Conservation (phyloP, 129 eudicot species). For the Arctium lappa region DNA sequence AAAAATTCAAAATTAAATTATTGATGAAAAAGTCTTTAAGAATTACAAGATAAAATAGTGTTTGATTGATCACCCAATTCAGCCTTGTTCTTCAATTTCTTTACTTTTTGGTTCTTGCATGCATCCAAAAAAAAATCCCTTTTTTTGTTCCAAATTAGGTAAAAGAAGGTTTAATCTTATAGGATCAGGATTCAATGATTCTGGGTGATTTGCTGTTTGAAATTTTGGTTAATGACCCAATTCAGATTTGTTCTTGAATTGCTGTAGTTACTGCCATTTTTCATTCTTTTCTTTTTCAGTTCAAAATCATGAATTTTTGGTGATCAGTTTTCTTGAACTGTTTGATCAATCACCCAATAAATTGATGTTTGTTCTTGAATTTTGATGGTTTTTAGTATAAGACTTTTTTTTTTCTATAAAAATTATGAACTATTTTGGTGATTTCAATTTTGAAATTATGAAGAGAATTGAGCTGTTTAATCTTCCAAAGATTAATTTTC, state of each 20-base stretch:
- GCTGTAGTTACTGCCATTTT: not conserved
- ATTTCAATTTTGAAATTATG: not conserved
- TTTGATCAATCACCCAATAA: not conserved
- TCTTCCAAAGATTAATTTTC: not conserved
- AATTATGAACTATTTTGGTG: not conserved
- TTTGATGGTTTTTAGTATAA: not conserved
- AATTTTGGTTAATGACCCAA: not conserved
- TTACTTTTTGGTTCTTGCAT: not conserved
- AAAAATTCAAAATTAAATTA: not conserved
- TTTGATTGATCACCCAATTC: not conserved
- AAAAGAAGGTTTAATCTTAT: not conserved
- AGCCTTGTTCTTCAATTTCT: constrained; percentile 3
- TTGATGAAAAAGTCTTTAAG: not conserved
- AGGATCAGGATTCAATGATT: not conserved
- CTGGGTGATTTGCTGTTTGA: not conserved
- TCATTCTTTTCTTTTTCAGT: not conserved
- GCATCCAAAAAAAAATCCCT: not conserved
- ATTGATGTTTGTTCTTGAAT: not conserved
- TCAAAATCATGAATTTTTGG: not conserved
- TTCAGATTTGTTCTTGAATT: constrained; percentile 7
- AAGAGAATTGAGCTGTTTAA: not conserved
- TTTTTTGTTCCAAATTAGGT: not conserved
- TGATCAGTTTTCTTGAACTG: not conserved
- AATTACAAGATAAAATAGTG: not conserved
- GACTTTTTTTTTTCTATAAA: not conserved